phyloP scores from a whole-genome alignment of 345 rosid species.

The Salix caprea region DNA sequence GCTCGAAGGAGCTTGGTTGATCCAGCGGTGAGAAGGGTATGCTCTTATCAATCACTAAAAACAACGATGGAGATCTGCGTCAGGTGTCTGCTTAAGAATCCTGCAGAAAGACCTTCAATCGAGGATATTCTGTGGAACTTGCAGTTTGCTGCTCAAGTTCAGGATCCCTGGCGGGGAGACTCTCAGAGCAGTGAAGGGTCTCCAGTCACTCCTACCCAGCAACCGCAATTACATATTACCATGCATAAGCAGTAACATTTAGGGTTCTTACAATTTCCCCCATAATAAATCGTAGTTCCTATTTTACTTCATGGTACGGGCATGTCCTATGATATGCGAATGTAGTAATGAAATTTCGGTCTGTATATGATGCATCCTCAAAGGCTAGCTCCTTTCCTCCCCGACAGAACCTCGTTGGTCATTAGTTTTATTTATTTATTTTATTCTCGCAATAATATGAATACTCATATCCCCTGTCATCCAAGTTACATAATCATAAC shows the following conservation, averaged over 20 bases:
- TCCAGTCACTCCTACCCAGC: constrained; percentile 37
- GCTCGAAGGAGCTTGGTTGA: constrained; percentile 60
- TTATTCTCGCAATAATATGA: no score
- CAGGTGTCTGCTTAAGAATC: constrained; percentile 62
- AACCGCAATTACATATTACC: constrained; percentile 19
- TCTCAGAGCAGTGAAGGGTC: constrained; percentile 72
- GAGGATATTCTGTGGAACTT: constrained; percentile 95
- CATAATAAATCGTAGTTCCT: not conserved
- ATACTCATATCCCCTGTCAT: no score
- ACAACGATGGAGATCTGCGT: constrained; percentile 75
- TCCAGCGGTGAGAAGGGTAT: constrained; percentile 48
- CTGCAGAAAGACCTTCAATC: constrained; percentile 64
- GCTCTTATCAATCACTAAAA: constrained; percentile 72
- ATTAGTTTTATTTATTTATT: no score
- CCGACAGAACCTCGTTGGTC: not conserved
- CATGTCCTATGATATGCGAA: not conserved
- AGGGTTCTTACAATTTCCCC: constrained; percentile 11
- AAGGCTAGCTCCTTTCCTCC: not conserved
- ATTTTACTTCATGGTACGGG: not conserved
- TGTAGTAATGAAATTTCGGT: not conserved
- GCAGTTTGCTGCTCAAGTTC: constrained; percentile 92
- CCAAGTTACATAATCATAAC: no score
- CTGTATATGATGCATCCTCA: not conserved
- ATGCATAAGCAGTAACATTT: constrained; percentile 16
- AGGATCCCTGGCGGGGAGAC: constrained; percentile 52